These are phyloP conservation scores for Fusarium setosum DNA, from an alignment of 2,329 filamentous ascomycete species.

Conservation along the genomic window DNA sequence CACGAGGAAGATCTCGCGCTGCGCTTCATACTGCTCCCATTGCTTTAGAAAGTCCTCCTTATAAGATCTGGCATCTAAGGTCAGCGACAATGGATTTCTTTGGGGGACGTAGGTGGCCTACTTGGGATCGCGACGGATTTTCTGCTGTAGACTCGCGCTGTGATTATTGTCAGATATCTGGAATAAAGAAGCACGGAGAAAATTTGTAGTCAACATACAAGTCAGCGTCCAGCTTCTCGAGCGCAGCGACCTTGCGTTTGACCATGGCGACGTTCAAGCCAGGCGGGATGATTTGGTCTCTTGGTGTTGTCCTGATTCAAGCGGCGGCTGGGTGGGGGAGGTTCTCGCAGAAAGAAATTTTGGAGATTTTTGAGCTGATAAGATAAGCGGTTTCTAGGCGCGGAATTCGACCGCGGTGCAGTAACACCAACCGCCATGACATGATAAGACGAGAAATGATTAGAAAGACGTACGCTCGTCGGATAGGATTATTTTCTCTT, in stretches of 20 bases:
- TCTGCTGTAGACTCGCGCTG: slow-evolving; percentile 88
- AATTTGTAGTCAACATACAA: slow-evolving; percentile 61
- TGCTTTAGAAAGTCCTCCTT: slow-evolving; percentile 89
- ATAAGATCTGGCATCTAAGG: slow-evolving; percentile 72
- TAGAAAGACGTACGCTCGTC: no score
- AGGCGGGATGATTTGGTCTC: background rate
- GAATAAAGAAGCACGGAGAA: background rate
- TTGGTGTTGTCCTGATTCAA: slow-evolving; percentile 14
- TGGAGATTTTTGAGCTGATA: slow-evolving; percentile 34
- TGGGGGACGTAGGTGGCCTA: slow-evolving; percentile 52
- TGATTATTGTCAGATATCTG: slow-evolving; percentile 46
- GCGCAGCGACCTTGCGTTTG: slow-evolving; percentile 89
- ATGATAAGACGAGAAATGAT: no score
- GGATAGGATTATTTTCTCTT: no score
- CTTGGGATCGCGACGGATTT: slow-evolving; percentile 87
- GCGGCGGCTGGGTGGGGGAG: slow-evolving; percentile 19
- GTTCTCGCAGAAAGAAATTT: slow-evolving; percentile 33
- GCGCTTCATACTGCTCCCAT: slow-evolving; percentile 91
- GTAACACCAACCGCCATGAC: no score
- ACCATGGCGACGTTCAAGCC: slow-evolving; percentile 64
- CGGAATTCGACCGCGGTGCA: slow-evolving; percentile 29
- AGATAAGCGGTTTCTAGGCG: slow-evolving; percentile 24
- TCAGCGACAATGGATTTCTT: slow-evolving; percentile 22
- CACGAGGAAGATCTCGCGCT: slow-evolving; percentile 90
- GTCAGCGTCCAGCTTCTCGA: slow-evolving; percentile 96